Percentiles rank a stretch among this genome's conserved stretches.
Conservation (phyloP, 2,329 filamentous ascomycete genomes). For the Nemania serpens region DNA sequence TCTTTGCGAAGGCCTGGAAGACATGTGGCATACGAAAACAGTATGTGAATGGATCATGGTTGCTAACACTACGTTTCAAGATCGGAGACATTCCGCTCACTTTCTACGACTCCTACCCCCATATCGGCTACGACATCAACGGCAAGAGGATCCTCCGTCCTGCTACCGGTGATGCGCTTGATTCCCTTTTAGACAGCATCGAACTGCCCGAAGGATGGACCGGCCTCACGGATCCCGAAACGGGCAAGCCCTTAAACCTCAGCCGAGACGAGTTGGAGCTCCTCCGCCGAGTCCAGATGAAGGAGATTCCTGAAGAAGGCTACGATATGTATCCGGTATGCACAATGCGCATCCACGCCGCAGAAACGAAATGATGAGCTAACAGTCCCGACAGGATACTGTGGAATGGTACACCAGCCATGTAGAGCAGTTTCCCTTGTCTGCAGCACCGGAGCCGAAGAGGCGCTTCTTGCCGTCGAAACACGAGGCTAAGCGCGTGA, state of each 20-base stretch:
- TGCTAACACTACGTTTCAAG: slow-evolving; percentile 13
- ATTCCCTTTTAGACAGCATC: slow-evolving; percentile 93
- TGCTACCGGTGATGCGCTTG: slow-evolving; percentile 88
- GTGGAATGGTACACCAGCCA: slow-evolving; percentile 93
- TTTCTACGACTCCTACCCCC: slow-evolving; percentile 97
- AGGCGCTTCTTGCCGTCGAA: slow-evolving; percentile 94
- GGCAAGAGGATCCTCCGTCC: slow-evolving; percentile 97
- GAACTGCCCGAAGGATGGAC: slow-evolving; percentile 98
- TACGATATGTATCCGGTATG: slow-evolving; percentile 89
- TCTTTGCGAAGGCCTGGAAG: background rate
- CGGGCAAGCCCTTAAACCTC: slow-evolving; percentile 88
- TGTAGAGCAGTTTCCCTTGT: slow-evolving; percentile 91
- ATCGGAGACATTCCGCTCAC: slow-evolving; percentile 93
- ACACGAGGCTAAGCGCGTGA: slow-evolving; percentile 92
- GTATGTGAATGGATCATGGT: background rate
- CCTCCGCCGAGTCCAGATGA: slow-evolving; percentile 84
- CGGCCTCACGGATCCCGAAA: slow-evolving; percentile 89
- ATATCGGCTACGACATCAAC: slow-evolving; percentile 99
- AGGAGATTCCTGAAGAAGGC: slow-evolving; percentile 83
- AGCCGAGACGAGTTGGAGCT: slow-evolving; percentile 88
- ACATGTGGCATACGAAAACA: background rate
- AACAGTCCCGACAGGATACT: slow-evolving; percentile 61
- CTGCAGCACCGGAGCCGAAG: slow-evolving; percentile 93
- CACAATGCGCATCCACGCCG: slow-evolving; percentile 13
- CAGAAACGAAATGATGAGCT: slow-evolving; percentile 15